Percentiles rank a stretch among this genome's conserved stretches.
Conservation (phyloP, 108 stramenopile genomes). For the Conticribra guillardii region DNA sequence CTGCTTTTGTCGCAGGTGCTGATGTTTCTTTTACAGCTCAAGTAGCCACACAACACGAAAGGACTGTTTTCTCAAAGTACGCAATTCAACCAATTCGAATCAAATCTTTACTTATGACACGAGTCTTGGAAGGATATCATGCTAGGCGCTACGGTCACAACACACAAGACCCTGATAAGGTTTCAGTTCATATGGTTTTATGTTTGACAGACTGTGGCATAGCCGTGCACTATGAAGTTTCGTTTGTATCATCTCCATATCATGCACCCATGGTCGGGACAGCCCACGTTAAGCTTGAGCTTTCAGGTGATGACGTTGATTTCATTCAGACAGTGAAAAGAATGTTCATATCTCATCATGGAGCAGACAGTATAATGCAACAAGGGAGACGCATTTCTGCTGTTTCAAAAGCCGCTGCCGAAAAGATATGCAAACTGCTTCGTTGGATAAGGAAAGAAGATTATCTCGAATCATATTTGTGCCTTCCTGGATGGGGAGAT, state of each 20-base stretch:
- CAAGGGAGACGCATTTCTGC: slow-evolving; percentile 44
- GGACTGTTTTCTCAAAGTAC: slow-evolving; percentile 70
- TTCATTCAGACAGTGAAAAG: slow-evolving; percentile 75
- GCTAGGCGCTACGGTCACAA: slow-evolving; percentile 70
- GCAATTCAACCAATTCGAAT: slow-evolving; percentile 70
- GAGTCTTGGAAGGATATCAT: slow-evolving; percentile 80
- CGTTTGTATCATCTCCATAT: slow-evolving; percentile 69
- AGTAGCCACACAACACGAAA: slow-evolving; percentile 27
- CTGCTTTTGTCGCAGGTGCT: neutral
- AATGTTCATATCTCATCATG: slow-evolving; percentile 57
- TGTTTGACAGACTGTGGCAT: slow-evolving; percentile 57
- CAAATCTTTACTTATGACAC: slow-evolving; percentile 68
- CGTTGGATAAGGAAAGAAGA: slow-evolving; percentile 73
- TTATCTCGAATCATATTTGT: slow-evolving; percentile 64
- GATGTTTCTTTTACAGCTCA: slow-evolving; percentile 15
- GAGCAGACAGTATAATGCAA: slow-evolving; percentile 18
- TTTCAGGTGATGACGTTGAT: slow-evolving; percentile 61
- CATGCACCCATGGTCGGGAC: slow-evolving; percentile 65
- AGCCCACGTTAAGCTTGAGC: slow-evolving; percentile 80
- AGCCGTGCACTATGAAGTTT: slow-evolving; percentile 74
- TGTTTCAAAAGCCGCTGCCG: slow-evolving; percentile 53
- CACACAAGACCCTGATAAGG: slow-evolving; percentile 73
- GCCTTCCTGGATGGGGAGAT: slow-evolving; percentile 63
- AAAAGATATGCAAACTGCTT: slow-evolving; percentile 62
- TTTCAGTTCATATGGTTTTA: slow-evolving; percentile 71